phyloP scores from a whole-genome alignment of 108 stramenopile genomes.

The Pseudonitzschia pungens region DNA sequence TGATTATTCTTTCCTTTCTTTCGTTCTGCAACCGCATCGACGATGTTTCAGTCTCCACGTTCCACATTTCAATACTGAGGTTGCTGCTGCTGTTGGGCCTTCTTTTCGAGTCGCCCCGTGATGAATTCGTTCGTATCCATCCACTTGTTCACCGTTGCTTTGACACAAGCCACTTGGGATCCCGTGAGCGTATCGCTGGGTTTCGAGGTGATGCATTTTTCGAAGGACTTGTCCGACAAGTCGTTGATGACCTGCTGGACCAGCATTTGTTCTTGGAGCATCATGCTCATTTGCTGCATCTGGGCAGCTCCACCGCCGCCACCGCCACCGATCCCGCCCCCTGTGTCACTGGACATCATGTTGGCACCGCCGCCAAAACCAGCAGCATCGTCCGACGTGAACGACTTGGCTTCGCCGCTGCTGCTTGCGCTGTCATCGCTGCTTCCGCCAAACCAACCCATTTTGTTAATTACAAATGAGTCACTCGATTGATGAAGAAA shows the following conservation, averaged over 20 bases:
- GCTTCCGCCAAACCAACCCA: slow-evolving; percentile 17
- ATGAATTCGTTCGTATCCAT: slow-evolving; percentile 87
- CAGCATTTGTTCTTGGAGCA: slow-evolving; percentile 72
- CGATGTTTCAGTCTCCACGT: neutral
- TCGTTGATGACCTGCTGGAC: slow-evolving; percentile 75
- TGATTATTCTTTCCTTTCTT: neutral
- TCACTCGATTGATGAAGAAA: neutral
- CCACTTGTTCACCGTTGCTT: slow-evolving; percentile 78
- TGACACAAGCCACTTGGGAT: slow-evolving; percentile 70
- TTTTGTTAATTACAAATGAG: slow-evolving; percentile 1
- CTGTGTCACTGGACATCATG: neutral
- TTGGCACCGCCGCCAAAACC: slow-evolving; percentile 1
- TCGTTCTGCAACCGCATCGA: neutral
- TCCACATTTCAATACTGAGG: slow-evolving; percentile 33
- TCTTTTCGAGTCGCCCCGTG: slow-evolving; percentile 71
- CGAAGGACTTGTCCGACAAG: slow-evolving; percentile 64
- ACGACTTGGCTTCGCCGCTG: neutral
- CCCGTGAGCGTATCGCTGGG: slow-evolving; percentile 57
- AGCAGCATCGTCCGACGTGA: slow-evolving; percentile 3
- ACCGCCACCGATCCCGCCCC: neutral
- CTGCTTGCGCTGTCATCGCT: neutral
- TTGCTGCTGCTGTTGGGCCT: slow-evolving; percentile 41
- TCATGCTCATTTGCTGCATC: slow-evolving; percentile 66
- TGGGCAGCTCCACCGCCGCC: slow-evolving; percentile 30
- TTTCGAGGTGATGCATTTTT: slow-evolving; percentile 72